A percentile compares a stretch with the other conserved stretches of the same genome.
These are phyloP conservation scores for Petasospora rhodanensis DNA, from an alignment of 1,139 yeast species.

Conservation along the genomic window DNA sequence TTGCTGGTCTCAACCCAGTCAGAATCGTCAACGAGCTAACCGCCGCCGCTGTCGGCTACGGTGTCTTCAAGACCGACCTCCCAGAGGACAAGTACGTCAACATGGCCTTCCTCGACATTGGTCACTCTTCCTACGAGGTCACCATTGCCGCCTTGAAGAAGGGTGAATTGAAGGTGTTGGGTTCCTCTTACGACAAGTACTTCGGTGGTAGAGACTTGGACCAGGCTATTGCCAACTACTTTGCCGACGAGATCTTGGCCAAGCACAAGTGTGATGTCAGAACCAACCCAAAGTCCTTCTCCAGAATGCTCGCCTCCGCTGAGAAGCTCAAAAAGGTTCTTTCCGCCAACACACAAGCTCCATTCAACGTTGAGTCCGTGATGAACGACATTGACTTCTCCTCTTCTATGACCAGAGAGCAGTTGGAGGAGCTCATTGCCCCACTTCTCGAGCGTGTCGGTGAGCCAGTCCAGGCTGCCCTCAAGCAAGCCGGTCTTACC, in stretches of 20 bases:
- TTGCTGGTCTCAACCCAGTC: slow-evolving; percentile 97
- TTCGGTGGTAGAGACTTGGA: slow-evolving; percentile 99
- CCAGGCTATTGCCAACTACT: slow-evolving; percentile 88
- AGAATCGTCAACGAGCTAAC: slow-evolving; percentile 96
- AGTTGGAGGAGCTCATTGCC: slow-evolving; percentile 81
- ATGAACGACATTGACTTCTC: slow-evolving; percentile 97
- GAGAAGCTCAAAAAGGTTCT: slow-evolving; percentile 93
- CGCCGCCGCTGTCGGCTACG: slow-evolving; percentile 98
- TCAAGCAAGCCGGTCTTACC: slow-evolving; percentile 71
- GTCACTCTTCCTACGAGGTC: slow-evolving; percentile 93
- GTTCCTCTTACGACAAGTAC: slow-evolving; percentile 90
- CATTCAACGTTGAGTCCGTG: slow-evolving; percentile 91
- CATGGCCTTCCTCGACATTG: slow-evolving; percentile 93
- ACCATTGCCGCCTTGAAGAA: slow-evolving; percentile 87
- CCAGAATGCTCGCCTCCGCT: slow-evolving; percentile 86
- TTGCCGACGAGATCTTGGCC: slow-evolving; percentile 83
- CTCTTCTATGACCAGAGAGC: slow-evolving; percentile 84
- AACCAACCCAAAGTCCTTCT: slow-evolving; percentile 90
- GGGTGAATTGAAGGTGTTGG: slow-evolving; percentile 92
- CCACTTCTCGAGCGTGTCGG: slow-evolving; percentile 76
- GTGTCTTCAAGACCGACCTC: slow-evolving; percentile 94
- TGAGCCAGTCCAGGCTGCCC: slow-evolving; percentile 76
- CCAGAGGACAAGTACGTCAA: slow-evolving; percentile 89
- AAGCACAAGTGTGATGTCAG: slow-evolving; percentile 92
- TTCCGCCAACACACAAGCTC: slow-evolving; percentile 94